Evolutionary conservation across 1,284 basidiomycete genomes (phyloP), one percentile per base, ranked within the genome.

Genomic region (Gomphus bonarii): DNA sequence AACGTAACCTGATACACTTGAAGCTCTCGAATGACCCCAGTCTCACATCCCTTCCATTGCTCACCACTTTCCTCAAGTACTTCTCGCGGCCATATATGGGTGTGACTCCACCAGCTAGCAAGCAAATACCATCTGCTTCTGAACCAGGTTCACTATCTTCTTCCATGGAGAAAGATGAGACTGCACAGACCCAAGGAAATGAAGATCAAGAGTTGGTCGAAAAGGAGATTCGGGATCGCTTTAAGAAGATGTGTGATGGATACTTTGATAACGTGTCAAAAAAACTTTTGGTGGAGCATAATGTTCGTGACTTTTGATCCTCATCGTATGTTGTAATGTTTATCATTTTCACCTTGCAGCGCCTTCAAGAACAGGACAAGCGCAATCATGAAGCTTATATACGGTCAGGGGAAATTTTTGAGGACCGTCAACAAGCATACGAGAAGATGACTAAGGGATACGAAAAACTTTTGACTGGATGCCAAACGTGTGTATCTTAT

Each of bases 361-460:
- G 88, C 59, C 75, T 99, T 44, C 91, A 97, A 81, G 93, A 97
- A 61, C 94, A 97, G 72, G 97, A 99, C 68, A 84, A 87, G 62
- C 81, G 88, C 53, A 99, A 99, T 64, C 95, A 97, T 66, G 95
- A 99, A 73, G 97, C 95, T 58, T 99, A 99, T 69, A 98, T 99
- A 65, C 89, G 92, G 40, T 97, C 93, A 0, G 95, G 95, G 25
- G 95, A 99, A 72, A 97, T 99, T 62, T 99, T 99, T 64, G 97
- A 99, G 68, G 97, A 99, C 70, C 84, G 97, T 18, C 94, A 98
- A 68, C 94, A 99, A 70, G 91, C 88, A 12, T 99, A 98, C 68
- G 97, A 99, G 73, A 95, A 93, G 72, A 95, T 97, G 88, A 92
- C 93, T 12, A 94, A 91, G 69, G 81, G 84, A 36, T 97, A 97